A percentile compares a stretch with the other conserved stretches of the same genome.
These are phyloP conservation scores for Psilocybe cubensis DNA, from an alignment of 768 basidiomycete genomes.

Conservation along the genomic window DNA sequence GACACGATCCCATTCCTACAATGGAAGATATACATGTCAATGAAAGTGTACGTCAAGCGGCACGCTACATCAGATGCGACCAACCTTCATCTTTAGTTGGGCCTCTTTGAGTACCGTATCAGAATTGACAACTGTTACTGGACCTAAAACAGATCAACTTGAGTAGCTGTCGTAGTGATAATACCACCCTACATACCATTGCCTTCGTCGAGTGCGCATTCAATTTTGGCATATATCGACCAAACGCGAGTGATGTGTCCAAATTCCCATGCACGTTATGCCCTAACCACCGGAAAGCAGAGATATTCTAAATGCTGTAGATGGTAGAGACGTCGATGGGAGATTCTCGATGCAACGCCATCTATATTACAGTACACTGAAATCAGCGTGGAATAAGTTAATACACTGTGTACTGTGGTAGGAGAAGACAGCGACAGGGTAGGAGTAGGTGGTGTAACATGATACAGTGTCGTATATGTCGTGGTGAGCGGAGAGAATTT, in stretches of 20 bases:
- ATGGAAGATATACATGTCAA: conserved; percentile 12
- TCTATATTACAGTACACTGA: too few species aligned
- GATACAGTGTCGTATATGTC: too few species aligned
- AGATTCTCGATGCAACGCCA: too few species aligned
- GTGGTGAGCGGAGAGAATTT: too few species aligned
- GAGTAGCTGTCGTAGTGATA: conserved; percentile 7
- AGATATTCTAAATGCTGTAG: conserved; percentile 77
- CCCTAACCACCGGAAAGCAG: conserved; percentile 61
- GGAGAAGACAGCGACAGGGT: too few species aligned
- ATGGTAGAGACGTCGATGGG: too few species aligned
- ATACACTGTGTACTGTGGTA: too few species aligned
- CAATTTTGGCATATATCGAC: conserved; percentile 64
- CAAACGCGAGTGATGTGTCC: conserved; percentile 77
- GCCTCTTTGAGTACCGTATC: conserved; percentile 39
- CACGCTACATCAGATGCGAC: conserved; percentile 15
- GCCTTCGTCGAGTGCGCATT: conserved; percentile 55
- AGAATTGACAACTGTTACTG: conserved; percentile 37
- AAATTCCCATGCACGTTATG: conserved; percentile 68
- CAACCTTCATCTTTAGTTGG: conserved; percentile 50
- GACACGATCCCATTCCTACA: conserved; percentile 64
- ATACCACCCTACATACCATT: conserved; percentile 39
- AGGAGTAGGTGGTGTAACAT: too few species aligned
- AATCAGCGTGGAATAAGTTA: too few species aligned
- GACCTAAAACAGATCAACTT: conserved; percentile 30
- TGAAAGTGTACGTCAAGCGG: conserved; percentile 7